A percentile compares a stretch with the other conserved stretches of the same genome.
Conservation (phyloP, 148 eudicot genomes). For the Polygonum aviculare region DNA sequence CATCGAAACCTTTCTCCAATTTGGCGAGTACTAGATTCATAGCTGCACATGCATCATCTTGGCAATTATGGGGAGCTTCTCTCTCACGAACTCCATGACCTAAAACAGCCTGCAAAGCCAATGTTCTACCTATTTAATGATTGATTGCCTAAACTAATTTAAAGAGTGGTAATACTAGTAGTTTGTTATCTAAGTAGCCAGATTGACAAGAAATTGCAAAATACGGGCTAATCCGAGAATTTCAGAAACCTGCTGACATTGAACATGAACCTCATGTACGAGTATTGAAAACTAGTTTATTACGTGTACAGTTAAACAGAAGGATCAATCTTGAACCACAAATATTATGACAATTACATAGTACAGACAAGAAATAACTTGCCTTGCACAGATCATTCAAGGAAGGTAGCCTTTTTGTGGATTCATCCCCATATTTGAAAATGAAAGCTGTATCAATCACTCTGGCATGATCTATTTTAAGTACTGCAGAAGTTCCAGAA, state of each 20-base stretch:
- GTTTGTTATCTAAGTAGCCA: not conserved
- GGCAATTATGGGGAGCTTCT: slow-evolving; percentile 73
- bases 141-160: not conserved
- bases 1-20: slow-evolving; percentile 43
- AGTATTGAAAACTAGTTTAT: not conserved
- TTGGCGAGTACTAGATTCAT: slow-evolving; percentile 90
- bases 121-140: not conserved
- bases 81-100: slow-evolving; percentile 70
- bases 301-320: not conserved
- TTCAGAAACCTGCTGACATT: not conserved
- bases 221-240: not conserved
- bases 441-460: slow-evolving; percentile 80
- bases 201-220: not conserved
- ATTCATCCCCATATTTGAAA: slow-evolving; percentile 53
- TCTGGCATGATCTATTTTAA: slow-evolving; percentile 76
- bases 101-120: slow-evolving; percentile 54
- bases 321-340: not conserved
- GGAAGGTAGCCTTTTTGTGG: slow-evolving; percentile 48
- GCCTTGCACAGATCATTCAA: slow-evolving; percentile 82
- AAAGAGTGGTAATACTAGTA: not conserved
- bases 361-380: slow-evolving; percentile 19
- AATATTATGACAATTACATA: not conserved
- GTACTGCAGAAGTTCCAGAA: slow-evolving; percentile 36
- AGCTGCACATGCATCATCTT: slow-evolving; percentile 93
- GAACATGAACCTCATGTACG: not conserved